A percentile compares a stretch with the other conserved stretches of the same genome.
Conservation (phyloP, 1,284 basidiomycete species). For the Cystobasidium pallidum region DNA sequence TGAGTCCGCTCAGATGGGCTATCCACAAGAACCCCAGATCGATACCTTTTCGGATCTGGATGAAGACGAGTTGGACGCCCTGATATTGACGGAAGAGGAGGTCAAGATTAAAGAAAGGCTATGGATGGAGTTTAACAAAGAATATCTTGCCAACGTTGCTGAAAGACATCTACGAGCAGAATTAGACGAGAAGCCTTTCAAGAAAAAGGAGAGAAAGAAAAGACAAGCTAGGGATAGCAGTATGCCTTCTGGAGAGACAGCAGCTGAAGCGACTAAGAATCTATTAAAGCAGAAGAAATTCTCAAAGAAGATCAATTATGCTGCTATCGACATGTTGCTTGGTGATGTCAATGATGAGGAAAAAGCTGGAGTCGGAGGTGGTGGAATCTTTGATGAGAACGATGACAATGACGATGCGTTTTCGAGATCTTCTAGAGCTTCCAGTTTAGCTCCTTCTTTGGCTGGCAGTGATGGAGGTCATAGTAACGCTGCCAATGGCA, state of each 20-base stretch:
- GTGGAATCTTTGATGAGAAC: slow-evolving; percentile 27
- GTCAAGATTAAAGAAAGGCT: slow-evolving; percentile 87
- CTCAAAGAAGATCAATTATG: slow-evolving; percentile 86
- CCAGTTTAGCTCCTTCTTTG: slow-evolving; percentile 24
- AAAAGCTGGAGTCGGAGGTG: neutral
- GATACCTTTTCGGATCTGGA: slow-evolving; percentile 70
- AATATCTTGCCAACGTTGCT: slow-evolving; percentile 87
- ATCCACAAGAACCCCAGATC: neutral
- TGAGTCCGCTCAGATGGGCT: neutral
- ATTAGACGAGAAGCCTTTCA: slow-evolving; percentile 62
- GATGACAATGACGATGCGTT: slow-evolving; percentile 21
- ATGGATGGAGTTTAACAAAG: slow-evolving; percentile 94
- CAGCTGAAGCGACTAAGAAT: slow-evolving; percentile 76
- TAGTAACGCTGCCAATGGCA: neutral
- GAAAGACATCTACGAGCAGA: slow-evolving; percentile 40
- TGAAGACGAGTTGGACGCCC: slow-evolving; percentile 88
- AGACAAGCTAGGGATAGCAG: slow-evolving; percentile 69
- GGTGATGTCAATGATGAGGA: slow-evolving; percentile 56
- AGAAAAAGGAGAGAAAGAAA: slow-evolving; percentile 59
- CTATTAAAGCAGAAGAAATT: slow-evolving; percentile 78
- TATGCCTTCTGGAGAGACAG: slow-evolving; percentile 66
- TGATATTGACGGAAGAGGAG: slow-evolving; percentile 79
- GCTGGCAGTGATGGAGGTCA: slow-evolving; percentile 7
- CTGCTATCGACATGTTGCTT: slow-evolving; percentile 77
- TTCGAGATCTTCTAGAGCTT: slow-evolving; percentile 29